A percentile compares a stretch with the other conserved stretches of the same genome.
phyloP scores from a whole-genome alignment of 2,329 filamentous ascomycete genomes.

The Neonectria faginata region DNA sequence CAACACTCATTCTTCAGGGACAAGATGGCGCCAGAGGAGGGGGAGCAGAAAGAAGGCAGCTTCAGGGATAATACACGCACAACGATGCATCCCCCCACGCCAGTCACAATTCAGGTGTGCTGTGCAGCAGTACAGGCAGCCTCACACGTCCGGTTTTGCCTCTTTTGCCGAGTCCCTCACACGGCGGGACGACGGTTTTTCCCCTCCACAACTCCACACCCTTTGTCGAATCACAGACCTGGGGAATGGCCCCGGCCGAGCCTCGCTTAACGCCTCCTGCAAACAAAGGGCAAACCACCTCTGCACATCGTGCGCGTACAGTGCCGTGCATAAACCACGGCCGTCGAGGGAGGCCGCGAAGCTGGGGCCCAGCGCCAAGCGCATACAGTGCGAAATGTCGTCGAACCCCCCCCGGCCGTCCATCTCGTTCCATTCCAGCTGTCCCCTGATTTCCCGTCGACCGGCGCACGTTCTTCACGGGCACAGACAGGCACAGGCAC shows the following conservation, averaged over 20 bases:
- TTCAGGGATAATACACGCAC: neutral
- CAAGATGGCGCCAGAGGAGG: neutral
- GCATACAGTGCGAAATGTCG: neutral
- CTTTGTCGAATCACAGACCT: constrained; percentile 17
- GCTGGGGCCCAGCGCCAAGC: neutral
- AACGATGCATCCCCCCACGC: neutral
- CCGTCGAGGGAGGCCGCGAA: neutral
- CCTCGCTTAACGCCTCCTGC: constrained; percentile 27
- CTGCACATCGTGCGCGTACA: constrained; percentile 17
- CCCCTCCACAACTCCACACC: constrained; percentile 3
- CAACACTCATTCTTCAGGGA: neutral
- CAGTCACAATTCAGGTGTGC: constrained; percentile 1
- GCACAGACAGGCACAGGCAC: neutral
- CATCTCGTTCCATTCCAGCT: constrained; percentile 5
- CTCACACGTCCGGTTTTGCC: neutral
- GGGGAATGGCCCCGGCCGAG: constrained; percentile 10
- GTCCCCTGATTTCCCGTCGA: neutral
- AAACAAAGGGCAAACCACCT: constrained; percentile 2
- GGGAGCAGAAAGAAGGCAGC: neutral
- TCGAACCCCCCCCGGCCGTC: neutral
- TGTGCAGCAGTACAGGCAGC: constrained; percentile 9
- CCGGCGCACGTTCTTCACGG: constrained; percentile 4
- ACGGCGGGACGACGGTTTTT: constrained; percentile 10
- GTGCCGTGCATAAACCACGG: constrained; percentile 15
- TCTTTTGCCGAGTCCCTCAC: neutral